Evolutionary conservation across 805 yeast species (phyloP).

Genomic region (Kregervanrija fluxuum): DNA sequence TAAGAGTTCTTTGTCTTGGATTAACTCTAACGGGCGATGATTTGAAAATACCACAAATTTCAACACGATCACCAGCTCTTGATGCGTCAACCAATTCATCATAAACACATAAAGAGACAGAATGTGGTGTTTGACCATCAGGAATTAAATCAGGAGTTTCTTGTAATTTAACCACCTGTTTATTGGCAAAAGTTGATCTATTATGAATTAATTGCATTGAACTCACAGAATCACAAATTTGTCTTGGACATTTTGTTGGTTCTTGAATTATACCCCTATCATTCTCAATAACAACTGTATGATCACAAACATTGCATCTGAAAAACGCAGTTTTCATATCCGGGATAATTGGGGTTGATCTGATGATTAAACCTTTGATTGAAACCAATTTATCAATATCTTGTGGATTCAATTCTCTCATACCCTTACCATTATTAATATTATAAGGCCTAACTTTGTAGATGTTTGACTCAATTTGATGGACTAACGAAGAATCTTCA

Average conservation of each 20-base stretch:
- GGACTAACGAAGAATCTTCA: conserved; percentile 27
- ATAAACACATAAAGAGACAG: conserved; percentile 87
- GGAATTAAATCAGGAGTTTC: conserved; percentile 83
- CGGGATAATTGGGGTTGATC: conserved; percentile 88
- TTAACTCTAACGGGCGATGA: conserved; percentile 88
- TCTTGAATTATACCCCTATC: conserved; percentile 93
- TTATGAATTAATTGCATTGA: conserved; percentile 91
- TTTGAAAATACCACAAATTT: conserved; percentile 91
- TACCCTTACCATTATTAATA: conserved; percentile 64
- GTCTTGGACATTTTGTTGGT: conserved; percentile 89
- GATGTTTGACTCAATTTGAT: conserved; percentile 69
- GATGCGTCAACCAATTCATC: conserved; percentile 93
- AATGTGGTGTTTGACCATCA: conserved; percentile 97
- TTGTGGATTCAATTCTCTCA: conserved; percentile 89
- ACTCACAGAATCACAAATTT: conserved; percentile 70
- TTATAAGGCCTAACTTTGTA: conserved; percentile 90
- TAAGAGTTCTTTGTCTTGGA: conserved; percentile 75
- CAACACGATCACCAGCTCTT: conserved; percentile 94
- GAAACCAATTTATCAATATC: conserved; percentile 91
- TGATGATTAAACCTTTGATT: conserved; percentile 82
- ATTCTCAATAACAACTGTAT: conserved; percentile 83
- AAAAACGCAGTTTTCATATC: conserved; percentile 98
- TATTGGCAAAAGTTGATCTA: conserved; percentile 88
- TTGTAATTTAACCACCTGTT: conserved; percentile 88
- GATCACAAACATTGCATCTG: conserved; percentile 91